Evolutionary conservation across 2,329 filamentous ascomycete genomes (phyloP), one percentile per base, ranked within the genome.

Genomic region (Neofusicoccum sp.): DNA sequence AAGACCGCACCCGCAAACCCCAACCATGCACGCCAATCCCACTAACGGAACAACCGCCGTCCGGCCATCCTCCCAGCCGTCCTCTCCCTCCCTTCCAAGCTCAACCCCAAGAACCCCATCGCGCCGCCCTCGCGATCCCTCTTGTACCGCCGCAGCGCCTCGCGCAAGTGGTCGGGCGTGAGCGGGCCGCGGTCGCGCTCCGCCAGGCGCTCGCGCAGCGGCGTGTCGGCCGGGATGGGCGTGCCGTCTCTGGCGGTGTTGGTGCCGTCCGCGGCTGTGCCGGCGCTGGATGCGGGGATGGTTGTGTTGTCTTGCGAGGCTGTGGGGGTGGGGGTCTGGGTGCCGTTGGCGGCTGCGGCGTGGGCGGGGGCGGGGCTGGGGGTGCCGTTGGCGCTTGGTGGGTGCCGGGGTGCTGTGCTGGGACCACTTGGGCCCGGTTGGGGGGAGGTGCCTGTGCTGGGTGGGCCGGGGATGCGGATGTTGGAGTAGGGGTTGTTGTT

Each of bases 131-230:
- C 87, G 3, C 83, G 78, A 26, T 83, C 78, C 45, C 82, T 73
- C 70, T 84, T 88, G 72, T 90, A 89, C 51, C 89, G 80, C 60
- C 89, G 80, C 71, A 89, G 79, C 4, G 90, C 89, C 72, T 93
- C 89, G 20, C 89, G 80, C 47, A 93, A 73, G 73, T 93, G 89
- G 63, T 91, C 89, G 0, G 90, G 88, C 28, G 87, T 83, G 48
- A 93, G 70, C 1, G 89, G 89, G 4, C 80, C 80, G 60, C 78
- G 75, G 64, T 80, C 76, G 51, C 68, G 66, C 63, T 75, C 73
- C 14, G 69, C 65, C 14, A 63, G 58, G 24, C 60, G 48, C 28
- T 62, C 58, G 16, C 24, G 24, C 43, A 62, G 47, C 30, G 48
- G 36, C 36, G 49, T n/a, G 34, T 60, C 54, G 41, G 34, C 12